Conservation (phyloP, 495 filamentous ascomycete genomes). For the Tuber melanosporum region DNA sequence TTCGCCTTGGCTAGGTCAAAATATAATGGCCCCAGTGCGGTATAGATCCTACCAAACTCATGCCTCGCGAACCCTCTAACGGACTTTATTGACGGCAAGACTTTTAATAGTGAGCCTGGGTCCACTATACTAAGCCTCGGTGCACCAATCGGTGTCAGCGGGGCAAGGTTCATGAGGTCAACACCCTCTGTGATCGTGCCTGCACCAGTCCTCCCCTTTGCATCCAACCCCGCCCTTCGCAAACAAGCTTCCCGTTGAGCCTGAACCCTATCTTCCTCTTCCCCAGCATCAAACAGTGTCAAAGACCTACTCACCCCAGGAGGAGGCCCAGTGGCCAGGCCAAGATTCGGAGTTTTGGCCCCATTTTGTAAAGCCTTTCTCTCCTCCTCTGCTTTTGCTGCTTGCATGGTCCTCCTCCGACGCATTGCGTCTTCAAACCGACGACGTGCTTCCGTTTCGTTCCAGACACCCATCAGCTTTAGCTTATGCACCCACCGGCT, state of each 20-base stretch:
- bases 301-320: conserved; percentile 38
- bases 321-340: neutral
- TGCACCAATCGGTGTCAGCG: conserved; percentile 10
- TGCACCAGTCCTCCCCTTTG: neutral
- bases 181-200: conserved; percentile 43
- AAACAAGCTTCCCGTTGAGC: conserved; percentile 12
- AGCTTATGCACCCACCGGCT: conserved; percentile 84
- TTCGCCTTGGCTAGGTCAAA: conserved; percentile 65
- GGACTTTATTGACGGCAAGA: conserved; percentile 65
- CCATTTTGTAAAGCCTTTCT: conserved; percentile 17
- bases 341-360: neutral
- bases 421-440: conserved; percentile 67
- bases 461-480: conserved; percentile 83
- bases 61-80: conserved; percentile 77
- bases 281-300: conserved; percentile 61
- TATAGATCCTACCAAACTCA: conserved; percentile 87
- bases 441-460: conserved; percentile 75
- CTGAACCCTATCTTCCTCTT: conserved; percentile 30
- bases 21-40: conserved; percentile 80
- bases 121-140: conserved; percentile 43
- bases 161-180: conserved; percentile 43
- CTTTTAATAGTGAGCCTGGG: conserved; percentile 55
- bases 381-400: conserved; percentile 49
- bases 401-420: conserved; percentile 57
- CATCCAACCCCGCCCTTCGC: conserved; percentile 14